Conservation (phyloP, 257 asterid genomes). For the Plantago major region DNA sequence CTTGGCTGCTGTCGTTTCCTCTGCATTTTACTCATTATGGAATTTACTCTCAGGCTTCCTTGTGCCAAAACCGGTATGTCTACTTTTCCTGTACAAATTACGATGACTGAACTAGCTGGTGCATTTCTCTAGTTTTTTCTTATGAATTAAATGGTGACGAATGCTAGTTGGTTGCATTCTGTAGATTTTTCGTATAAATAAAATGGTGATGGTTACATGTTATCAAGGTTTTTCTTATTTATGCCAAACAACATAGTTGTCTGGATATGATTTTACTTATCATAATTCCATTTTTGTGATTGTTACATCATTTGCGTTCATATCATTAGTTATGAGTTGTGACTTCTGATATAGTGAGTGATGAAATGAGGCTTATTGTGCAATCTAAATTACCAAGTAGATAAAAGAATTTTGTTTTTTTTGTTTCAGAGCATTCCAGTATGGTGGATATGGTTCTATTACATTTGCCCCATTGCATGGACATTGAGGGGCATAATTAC, state of each 20-base stretch:
- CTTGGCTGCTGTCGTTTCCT: conserved; percentile 39
- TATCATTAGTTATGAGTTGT: too few species aligned
- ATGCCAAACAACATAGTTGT: too few species aligned
- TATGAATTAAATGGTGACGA: not conserved
- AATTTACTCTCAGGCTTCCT: conserved; percentile 55
- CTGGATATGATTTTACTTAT: too few species aligned
- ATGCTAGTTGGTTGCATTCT: too few species aligned
- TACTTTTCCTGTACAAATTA: not conserved
- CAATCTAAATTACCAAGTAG: too few species aligned
- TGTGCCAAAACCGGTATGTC: conserved; percentile 44
- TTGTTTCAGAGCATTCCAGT: conserved; percentile 55
- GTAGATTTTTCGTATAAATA: too few species aligned
- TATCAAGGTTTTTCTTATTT: too few species aligned
- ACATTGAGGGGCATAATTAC: conserved; percentile 66
- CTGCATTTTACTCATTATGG: conserved; percentile 47
- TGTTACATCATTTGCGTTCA: too few species aligned
- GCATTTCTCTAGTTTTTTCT: not conserved
- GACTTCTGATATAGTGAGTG: too few species aligned
- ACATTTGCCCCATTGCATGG: conserved; percentile 79
- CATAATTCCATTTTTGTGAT: too few species aligned
- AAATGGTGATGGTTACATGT: too few species aligned
- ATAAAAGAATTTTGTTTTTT: not conserved
- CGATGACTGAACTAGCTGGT: not conserved
- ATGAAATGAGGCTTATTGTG: too few species aligned
- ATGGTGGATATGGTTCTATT: conserved; percentile 96